Percentiles rank a stretch among this genome's conserved stretches.
These are phyloP conservation scores for Malus hybrid DNA, from an alignment of 331 rosid genomes.

Conservation along the genomic window DNA sequence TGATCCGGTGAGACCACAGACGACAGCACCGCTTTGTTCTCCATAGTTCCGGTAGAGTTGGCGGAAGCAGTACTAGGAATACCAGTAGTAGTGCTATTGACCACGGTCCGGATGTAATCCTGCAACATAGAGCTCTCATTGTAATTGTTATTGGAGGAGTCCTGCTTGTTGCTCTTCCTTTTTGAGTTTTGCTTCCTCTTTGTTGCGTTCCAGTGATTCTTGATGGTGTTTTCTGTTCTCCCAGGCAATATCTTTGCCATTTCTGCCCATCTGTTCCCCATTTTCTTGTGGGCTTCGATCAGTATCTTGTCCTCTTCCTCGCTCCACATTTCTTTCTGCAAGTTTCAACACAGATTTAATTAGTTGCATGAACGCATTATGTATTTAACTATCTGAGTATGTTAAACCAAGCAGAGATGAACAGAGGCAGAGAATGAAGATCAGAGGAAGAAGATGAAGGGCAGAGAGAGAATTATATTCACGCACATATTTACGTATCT, in stretches of 20 bases:
- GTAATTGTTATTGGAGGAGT: background rate
- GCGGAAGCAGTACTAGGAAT: background rate
- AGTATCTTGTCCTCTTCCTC: constrained; percentile 53
- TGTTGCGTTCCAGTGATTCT: constrained; percentile 76
- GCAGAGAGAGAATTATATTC: background rate
- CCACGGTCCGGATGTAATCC: constrained; percentile 32
- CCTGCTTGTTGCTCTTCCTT: constrained; percentile 16
- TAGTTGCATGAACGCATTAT: background rate
- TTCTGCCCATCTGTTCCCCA: constrained; percentile 70
- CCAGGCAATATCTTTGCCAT: constrained; percentile 49
- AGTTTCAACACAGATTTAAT: background rate
- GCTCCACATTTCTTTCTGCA: constrained; percentile 64
- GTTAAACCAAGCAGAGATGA: no score
- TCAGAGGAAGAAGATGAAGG: no score
- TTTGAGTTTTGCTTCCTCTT: constrained; percentile 39
- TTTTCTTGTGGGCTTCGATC: constrained; percentile 40
- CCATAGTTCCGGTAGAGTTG: background rate
- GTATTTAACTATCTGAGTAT: background rate
- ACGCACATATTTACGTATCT: background rate
- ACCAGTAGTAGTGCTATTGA: background rate
- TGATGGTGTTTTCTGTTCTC: constrained; percentile 54
- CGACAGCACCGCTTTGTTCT: background rate
- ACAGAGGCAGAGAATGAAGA: no score
- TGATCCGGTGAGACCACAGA: background rate
- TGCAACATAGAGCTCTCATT: constrained; percentile 19